A percentile compares a stretch with the other conserved stretches of the same genome.
Evolutionary conservation across 2,329 filamentous ascomycete genomes (phyloP).

Genomic region (Malbranchea zuffiana): DNA sequence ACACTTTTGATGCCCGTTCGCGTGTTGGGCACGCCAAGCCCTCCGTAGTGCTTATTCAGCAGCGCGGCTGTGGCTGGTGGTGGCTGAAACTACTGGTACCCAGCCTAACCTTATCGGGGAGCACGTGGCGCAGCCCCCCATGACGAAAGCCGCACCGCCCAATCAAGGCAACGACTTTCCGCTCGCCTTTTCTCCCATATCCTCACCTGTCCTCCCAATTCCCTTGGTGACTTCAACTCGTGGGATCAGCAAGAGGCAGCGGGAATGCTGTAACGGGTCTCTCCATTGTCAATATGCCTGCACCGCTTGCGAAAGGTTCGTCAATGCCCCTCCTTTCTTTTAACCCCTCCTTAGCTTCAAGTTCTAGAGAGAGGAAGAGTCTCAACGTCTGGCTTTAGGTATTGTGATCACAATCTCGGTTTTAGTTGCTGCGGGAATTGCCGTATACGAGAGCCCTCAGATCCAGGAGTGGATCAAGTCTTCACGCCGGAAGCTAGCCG

Average conservation of each 20-base stretch:
- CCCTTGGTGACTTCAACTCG: neutral
- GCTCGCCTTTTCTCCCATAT: no score
- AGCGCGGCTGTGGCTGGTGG: no score
- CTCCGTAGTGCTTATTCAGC: no score
- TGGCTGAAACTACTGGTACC: no score
- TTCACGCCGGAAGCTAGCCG: slow-evolving; percentile 50
- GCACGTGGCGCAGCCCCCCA: no score
- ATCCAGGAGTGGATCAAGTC: slow-evolving; percentile 52
- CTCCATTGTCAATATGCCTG: slow-evolving; percentile 29
- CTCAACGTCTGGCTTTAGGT: slow-evolving; percentile 33
- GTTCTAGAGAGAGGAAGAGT: slow-evolving; percentile 10
- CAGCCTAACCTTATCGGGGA: no score
- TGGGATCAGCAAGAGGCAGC: no score
- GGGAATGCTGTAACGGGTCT: no score
- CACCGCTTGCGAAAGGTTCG: slow-evolving; percentile 40
- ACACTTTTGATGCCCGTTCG: no score
- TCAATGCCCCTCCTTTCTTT: slow-evolving; percentile 11
- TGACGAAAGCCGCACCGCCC: no score
- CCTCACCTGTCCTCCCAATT: neutral
- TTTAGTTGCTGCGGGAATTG: slow-evolving; percentile 51
- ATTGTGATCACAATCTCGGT: slow-evolving; percentile 52
- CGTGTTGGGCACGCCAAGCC: no score
- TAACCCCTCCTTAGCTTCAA: neutral
- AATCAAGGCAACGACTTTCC: no score
- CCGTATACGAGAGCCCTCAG: slow-evolving; percentile 53